Conservation (phyloP, 371 early-diverging fungal genomes). For the Mucor irregularis region DNA sequence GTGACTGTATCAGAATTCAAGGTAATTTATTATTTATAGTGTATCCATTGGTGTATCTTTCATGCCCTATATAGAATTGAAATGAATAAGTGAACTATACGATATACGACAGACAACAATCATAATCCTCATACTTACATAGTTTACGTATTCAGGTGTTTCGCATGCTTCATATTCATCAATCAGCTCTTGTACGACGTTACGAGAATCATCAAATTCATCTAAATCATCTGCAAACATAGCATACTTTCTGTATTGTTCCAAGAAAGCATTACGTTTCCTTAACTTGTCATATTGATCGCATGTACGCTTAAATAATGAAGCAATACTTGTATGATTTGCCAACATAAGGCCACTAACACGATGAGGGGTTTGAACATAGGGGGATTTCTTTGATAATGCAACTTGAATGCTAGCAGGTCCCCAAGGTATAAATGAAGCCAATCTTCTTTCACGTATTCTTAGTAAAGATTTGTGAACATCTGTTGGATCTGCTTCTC, state of each 20-base stretch:
- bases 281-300: constrained; percentile 97
- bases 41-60: constrained; percentile 19
- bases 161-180: constrained; percentile 95
- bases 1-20: background rate
- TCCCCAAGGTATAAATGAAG: constrained; percentile 99
- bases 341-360: constrained; percentile 98
- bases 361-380: constrained; percentile 87
- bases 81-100: background rate
- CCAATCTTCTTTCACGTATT: constrained; percentile 91
- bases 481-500: constrained; percentile 97
- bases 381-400: constrained; percentile 89
- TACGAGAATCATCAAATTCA: constrained; percentile 90
- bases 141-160: constrained; percentile 73
- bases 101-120: background rate
- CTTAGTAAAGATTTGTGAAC: constrained; percentile 97
- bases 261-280: constrained; percentile 98
- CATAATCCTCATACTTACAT: constrained; percentile 9
- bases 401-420: constrained; percentile 98
- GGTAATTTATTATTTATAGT: background rate
- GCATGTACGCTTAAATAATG: constrained; percentile 90
- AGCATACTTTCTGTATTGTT: constrained; percentile 88
- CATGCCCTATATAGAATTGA: constrained; percentile 1
- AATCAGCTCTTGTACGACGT: constrained; percentile 89
- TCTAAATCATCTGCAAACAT: constrained; percentile 86
- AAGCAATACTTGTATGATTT: constrained; percentile 96